Base-by-base conservation (phyloP, 768 basidiomycete species). In the Lactarius deliciosus region DNA sequence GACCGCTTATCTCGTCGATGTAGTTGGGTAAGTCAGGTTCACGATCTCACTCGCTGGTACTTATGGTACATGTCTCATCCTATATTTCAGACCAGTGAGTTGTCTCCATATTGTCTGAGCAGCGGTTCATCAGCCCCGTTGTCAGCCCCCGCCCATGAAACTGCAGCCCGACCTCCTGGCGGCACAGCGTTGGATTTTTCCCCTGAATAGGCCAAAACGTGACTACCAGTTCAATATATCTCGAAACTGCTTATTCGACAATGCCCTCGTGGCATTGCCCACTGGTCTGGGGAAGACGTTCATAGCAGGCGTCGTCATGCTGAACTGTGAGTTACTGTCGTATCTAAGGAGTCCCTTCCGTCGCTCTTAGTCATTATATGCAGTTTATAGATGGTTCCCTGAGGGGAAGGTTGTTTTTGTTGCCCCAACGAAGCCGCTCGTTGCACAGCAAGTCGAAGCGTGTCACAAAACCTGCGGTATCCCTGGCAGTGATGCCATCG, bases 251-350 rank as follows among this genome's bases (percentile, higher is more conserved):
- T 81, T 99, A 28, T 94, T 91, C 73, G 91, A 98, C 30, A 98
- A 99, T 73, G 92, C 93, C 8, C 84, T 99, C 9, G 95, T 98
- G 34, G 91, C 95, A 0, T 79, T 99, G 16, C 97, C 97, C 2
- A 99, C 97, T 0, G 97, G 97, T 55, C 79, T 98, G 15, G 97
- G 97, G 18, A 99, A 99, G 79, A 99, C 97, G 0, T 98, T 99
- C 73, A 91, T 99, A 66, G 97, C 97, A 4, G 95, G 96, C 1
- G 94, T 93, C 2, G 85, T 99, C 25, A 98, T 99, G 96, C 78
- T 96, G 34, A 96, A 96, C 73, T 96, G 94, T 94, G 72, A 72
- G 83, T 73, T 47, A 34, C 58, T 60, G 41, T 36, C n/a, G 40
- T 50, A 61, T 25, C 45, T 28, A 1, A 32, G 64, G 34, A 43